These are phyloP conservation scores for Starmerella etchellsii DNA, from an alignment of 805 yeast genomes.

Conservation along the genomic window DNA sequence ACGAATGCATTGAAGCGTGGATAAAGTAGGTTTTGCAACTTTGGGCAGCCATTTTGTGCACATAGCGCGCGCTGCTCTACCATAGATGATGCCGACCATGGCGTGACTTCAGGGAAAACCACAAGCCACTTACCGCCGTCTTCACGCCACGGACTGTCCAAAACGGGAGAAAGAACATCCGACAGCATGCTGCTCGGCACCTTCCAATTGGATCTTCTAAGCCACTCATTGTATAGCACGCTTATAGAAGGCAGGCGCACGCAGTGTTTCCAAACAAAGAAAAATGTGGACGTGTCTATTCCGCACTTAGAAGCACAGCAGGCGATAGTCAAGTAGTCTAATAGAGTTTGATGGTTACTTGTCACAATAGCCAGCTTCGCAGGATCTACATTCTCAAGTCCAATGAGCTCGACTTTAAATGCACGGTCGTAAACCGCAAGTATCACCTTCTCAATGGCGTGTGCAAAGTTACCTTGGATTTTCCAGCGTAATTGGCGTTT, in stretches of 20 bases:
- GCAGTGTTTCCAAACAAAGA: constrained; percentile 29
- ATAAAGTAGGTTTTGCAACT: constrained; percentile 48
- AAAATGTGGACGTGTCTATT: constrained; percentile 26
- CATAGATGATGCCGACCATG: constrained; percentile 22
- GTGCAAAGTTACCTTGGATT: constrained; percentile 6
- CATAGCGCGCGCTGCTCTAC: constrained; percentile 42
- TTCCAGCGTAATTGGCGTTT: constrained; percentile 7
- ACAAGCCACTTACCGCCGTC: constrained; percentile 37
- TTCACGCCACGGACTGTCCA: constrained; percentile 12
- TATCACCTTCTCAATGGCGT: constrained; percentile 4
- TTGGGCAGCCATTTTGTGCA: constrained; percentile 47
- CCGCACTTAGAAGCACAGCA: constrained; percentile 24
- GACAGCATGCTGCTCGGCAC: constrained; percentile 13
- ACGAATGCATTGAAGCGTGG: constrained; percentile 46
- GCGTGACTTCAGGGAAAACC: constrained; percentile 73
- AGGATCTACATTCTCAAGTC: constrained; percentile 14
- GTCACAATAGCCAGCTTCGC: constrained; percentile 27
- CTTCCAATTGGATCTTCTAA: constrained; percentile 24
- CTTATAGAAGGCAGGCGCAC: constrained; percentile 16
- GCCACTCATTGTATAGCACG: constrained; percentile 11
- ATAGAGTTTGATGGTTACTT: constrained; percentile 55
- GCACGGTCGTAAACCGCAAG: constrained; percentile 2
- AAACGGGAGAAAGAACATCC: constrained; percentile 11
- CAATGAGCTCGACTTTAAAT: constrained; percentile 9
- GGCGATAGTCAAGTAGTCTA: constrained; percentile 49